Evolutionary conservation across 2,329 filamentous ascomycete species (phyloP).

Genomic region (Alternaria conjuncta): DNA sequence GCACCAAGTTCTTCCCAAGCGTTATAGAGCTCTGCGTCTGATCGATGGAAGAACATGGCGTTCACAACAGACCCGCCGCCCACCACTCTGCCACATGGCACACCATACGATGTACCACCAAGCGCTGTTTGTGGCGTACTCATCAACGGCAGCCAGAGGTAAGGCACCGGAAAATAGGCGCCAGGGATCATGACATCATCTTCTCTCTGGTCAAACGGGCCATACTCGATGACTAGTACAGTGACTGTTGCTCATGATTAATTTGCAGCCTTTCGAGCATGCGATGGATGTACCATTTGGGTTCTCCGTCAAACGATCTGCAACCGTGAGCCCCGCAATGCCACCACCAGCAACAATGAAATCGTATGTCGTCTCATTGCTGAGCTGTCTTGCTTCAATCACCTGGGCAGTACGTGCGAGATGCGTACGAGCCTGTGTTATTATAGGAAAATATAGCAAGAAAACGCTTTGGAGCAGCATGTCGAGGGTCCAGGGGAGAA

Average conservation of each 20-base stretch:
- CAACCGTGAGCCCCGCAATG: conserved; percentile 32
- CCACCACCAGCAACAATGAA: conserved; percentile 38
- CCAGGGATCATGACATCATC: conserved; percentile 31
- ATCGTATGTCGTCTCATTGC: conserved; percentile 25
- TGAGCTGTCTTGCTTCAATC: conserved; percentile 9
- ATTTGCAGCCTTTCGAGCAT: not conserved
- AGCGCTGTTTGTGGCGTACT: conserved; percentile 28
- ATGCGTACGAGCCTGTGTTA: not conserved
- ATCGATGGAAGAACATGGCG: conserved; percentile 45
- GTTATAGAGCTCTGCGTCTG: conserved; percentile 48
- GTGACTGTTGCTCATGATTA: conserved; percentile 12
- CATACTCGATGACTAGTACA: conserved; percentile 39
- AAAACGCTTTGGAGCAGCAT: not conserved
- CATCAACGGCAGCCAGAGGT: conserved; percentile 29
- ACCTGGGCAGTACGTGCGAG: conserved; percentile 11
- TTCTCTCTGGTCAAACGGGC: conserved; percentile 31
- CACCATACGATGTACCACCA: conserved; percentile 17
- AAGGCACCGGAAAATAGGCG: conserved; percentile 25
- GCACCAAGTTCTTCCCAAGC: conserved; percentile 65
- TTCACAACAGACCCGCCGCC: conserved; percentile 47
- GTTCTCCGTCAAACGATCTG: conserved; percentile 33
- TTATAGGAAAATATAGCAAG: not conserved
- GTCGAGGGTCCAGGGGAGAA: not conserved
- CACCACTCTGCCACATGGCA: conserved; percentile 33
- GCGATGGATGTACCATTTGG: conserved; percentile 14